Evolutionary conservation across 176 grass and related monocot species (phyloP).

Genomic region (Eleusine indica): DNA sequence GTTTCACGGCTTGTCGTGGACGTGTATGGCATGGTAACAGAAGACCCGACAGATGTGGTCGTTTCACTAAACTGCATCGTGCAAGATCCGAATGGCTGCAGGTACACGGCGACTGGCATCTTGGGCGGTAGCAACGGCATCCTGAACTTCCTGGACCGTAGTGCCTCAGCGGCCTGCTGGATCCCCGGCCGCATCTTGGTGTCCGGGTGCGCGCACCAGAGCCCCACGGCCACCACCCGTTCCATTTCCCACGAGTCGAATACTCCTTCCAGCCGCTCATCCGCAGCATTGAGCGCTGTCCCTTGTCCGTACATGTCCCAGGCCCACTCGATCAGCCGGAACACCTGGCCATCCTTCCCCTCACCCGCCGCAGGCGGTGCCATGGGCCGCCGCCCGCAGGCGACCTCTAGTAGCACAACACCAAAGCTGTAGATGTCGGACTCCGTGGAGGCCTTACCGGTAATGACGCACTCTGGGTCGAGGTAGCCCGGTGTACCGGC

Average conservation of each 20-base stretch:
- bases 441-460: slow-evolving; percentile 37
- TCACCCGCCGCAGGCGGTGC: neutral
- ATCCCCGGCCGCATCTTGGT: slow-evolving; percentile 46
- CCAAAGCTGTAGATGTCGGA: slow-evolving; percentile 93
- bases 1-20: slow-evolving; percentile 9
- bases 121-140: slow-evolving; percentile 49
- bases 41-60: neutral
- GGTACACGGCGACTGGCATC: slow-evolving; percentile 51
- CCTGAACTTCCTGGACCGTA: slow-evolving; percentile 46
- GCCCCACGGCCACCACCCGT: slow-evolving; percentile 43
- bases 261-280: slow-evolving; percentile 25
- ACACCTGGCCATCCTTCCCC: slow-evolving; percentile 17
- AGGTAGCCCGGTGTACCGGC: slow-evolving; percentile 36
- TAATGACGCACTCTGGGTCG: slow-evolving; percentile 33
- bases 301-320: slow-evolving; percentile 29
- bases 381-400: slow-evolving; percentile 36
- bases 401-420: slow-evolving; percentile 76
- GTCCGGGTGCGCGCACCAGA: slow-evolving; percentile 71
- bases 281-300: slow-evolving; percentile 24
- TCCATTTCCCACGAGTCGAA: slow-evolving; percentile 40
- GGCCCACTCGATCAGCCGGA: slow-evolving; percentile 38
- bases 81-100: slow-evolving; percentile 11
- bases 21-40: neutral
- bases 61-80: slow-evolving; percentile 8
- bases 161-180: slow-evolving; percentile 36